A percentile compares a stretch with the other conserved stretches of the same genome.
Evolutionary conservation across 208 protist genomes (phyloP).

Genomic region (Crithidia fasciculata): DNA sequence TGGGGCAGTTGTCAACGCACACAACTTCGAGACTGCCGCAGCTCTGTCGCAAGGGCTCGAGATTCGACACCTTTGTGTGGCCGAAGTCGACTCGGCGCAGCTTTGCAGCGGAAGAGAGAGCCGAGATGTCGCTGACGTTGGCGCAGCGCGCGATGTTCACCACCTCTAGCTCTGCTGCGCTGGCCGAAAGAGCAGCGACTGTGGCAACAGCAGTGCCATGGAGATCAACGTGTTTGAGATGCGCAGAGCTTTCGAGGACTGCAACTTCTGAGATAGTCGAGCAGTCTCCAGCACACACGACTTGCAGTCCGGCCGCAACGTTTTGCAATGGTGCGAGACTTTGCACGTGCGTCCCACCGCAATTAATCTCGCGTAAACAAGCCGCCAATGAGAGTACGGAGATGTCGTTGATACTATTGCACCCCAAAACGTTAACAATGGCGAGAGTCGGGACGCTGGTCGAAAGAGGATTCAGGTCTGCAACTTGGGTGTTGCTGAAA

Average conservation of each 20-base stretch:
- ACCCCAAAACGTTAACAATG: slow-evolving; percentile 5
- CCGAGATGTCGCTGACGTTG: background rate
- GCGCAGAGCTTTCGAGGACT: background rate
- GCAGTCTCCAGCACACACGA: background rate
- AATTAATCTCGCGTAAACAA: background rate
- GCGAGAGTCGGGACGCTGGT: background rate
- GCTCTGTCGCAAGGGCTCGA: slow-evolving; percentile 1
- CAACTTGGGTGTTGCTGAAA: background rate
- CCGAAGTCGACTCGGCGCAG: slow-evolving; percentile 2
- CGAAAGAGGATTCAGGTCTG: background rate
- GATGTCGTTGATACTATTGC: background rate
- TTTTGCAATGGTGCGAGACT: background rate
- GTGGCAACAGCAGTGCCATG: background rate
- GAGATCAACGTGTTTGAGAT: background rate
- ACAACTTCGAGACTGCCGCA: slow-evolving; percentile 1
- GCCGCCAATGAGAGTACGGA: background rate
- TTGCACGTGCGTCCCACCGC: slow-evolving; percentile 6
- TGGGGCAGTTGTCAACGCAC: slow-evolving; percentile 10
- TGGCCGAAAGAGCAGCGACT: background rate
- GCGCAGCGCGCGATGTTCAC: background rate
- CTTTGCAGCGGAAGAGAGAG: background rate
- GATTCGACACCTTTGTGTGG: background rate
- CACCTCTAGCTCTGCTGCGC: background rate
- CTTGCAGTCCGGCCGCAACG: background rate
- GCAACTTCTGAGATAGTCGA: background rate